Evolutionary conservation across 108 stramenopile genomes (phyloP).

Genomic region (Epithemia pelagica): DNA sequence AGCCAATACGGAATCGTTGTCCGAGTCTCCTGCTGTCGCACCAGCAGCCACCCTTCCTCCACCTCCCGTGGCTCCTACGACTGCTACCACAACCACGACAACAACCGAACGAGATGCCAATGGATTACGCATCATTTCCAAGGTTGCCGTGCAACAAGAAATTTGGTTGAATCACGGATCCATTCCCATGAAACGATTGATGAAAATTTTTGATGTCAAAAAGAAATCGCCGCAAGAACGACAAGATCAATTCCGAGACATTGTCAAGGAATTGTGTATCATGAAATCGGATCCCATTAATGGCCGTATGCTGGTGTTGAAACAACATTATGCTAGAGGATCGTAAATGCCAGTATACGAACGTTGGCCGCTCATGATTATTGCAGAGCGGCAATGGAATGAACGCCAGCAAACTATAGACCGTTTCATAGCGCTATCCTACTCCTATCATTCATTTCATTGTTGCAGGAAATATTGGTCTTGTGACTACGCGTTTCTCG

Average conservation of each 20-base stretch:
- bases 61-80: neutral
- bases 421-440: too few species aligned
- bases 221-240: conserved; percentile 57
- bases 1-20: conserved; percentile 14
- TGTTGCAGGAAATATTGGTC: too few species aligned
- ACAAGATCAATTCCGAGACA: conserved; percentile 40
- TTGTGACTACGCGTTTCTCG: too few species aligned
- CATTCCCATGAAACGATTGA: conserved; percentile 67
- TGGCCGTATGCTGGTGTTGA: conserved; percentile 70
- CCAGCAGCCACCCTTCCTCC: conserved; percentile 1
- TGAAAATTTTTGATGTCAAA: conserved; percentile 70
- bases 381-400: too few species aligned
- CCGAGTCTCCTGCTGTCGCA: neutral
- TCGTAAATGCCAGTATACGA: too few species aligned
- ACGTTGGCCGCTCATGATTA: too few species aligned
- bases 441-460: too few species aligned
- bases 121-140: conserved; percentile 62
- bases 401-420: too few species aligned
- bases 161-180: conserved; percentile 77
- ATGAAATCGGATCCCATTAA: conserved; percentile 54
- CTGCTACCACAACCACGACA: conserved; percentile 12
- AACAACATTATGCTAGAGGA: conserved; percentile 79
- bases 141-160: conserved; percentile 69
- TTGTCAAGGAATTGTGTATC: conserved; percentile 71
- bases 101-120: conserved; percentile 58